phyloP scores from a whole-genome alignment of 495 filamentous ascomycete species.

The Hypomontagnella monticulosa region DNA sequence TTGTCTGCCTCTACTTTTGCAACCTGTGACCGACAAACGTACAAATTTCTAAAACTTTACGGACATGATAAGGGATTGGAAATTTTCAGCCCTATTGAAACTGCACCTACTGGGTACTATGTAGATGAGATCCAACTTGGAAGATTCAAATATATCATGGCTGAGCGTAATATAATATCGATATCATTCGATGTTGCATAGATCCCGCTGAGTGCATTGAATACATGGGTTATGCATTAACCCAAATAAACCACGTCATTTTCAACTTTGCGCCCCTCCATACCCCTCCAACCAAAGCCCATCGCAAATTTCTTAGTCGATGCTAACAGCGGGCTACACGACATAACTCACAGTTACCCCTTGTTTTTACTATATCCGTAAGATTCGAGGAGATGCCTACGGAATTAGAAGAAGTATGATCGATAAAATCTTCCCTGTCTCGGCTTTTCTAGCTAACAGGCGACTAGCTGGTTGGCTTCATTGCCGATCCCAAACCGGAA shows the following conservation, averaged over 20 bases:
- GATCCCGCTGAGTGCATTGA: not conserved
- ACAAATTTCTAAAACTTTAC: no score
- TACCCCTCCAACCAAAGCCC: conserved; percentile 24
- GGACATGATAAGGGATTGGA: no score
- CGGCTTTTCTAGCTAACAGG: conserved; percentile 34
- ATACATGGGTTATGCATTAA: conserved; percentile 2
- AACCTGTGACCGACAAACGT: no score
- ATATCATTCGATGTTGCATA: not conserved
- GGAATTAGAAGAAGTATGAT: conserved; percentile 79
- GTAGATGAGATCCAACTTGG: no score
- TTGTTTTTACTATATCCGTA: not conserved
- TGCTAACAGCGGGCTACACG: not conserved
- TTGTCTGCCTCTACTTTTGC: no score
- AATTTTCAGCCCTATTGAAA: no score
- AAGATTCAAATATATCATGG: no score
- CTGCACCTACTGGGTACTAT: no score
- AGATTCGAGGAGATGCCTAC: conserved; percentile 68
- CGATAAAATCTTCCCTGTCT: not conserved
- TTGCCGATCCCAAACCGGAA: conserved; percentile 87
- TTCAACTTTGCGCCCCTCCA: conserved; percentile 36
- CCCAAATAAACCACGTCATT: conserved; percentile 20
- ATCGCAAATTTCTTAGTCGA: conserved; percentile 19
- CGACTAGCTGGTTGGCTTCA: conserved; percentile 84
- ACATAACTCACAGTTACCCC: not conserved
- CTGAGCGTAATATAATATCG: not conserved